Base-by-base conservation (phyloP, 2,329 filamentous ascomycete genomes). In the Celoporthe dispersa region DNA sequence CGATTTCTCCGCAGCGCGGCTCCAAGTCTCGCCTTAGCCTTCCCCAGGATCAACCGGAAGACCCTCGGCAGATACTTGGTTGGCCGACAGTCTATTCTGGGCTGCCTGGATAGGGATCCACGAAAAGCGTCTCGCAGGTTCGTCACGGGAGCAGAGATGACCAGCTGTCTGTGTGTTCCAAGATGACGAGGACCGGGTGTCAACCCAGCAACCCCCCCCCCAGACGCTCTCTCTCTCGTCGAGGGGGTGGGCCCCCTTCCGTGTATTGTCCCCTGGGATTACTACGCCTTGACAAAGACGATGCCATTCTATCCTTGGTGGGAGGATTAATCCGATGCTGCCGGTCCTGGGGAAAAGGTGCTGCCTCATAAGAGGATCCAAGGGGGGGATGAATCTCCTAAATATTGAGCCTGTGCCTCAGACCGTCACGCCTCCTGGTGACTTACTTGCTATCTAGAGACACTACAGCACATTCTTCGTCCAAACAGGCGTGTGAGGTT, bases 31-130 rank as follows among this genome's bases (percentile, higher is more conserved):
- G 22, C 61, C 59, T 68, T 37, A 33, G 55, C 19, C 33, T 22
- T 53, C 41, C 31, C 25, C 25, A 44, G 67, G 44, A 55, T 41
- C 39, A 39, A 64, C 51, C 33, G 19, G 22, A 9, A 62, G 16
- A 51, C 66, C 25, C n/a, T 68, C 70, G 70, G 70, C 68, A 71
- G 37, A 68, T 67, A 41, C 59, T 62, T 71, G 70, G 68, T 70
- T 70, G 60, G 70, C 61, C 68, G 44, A 69, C n/a, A 55, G 22
- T 35, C 39, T 41, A 57, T 22, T 41, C n/a, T 28, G 8, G 35
- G 14, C 12, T 19, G 66, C 61, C 66, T 68, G 63, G 66, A 37
- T 25, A n/a, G 4, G 39, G 59, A 22, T 7, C 37, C 64, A 33
- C 35, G 53, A 33, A 4, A 63, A 19, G 14, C 6, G 14, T 31